phyloP scores from a whole-genome alignment of 495 filamentous ascomycete genomes.

The Wilcoxina mikolae region DNA sequence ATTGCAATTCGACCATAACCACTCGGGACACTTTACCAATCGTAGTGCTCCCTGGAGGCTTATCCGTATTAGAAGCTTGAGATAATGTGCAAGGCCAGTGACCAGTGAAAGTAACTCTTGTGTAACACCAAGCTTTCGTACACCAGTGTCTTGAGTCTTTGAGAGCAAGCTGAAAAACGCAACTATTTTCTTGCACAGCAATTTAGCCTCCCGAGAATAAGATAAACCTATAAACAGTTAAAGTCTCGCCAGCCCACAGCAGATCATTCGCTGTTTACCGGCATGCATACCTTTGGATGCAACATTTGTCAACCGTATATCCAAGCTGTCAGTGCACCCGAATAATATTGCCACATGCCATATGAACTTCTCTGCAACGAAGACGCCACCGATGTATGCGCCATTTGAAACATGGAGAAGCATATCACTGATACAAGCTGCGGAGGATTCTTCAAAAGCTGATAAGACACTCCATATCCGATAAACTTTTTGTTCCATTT shows the following conservation, averaged over 20 bases:
- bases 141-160: constrained; percentile 80
- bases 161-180: constrained; percentile 90
- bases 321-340: constrained; percentile 70
- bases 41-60: constrained; percentile 86
- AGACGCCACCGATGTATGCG: constrained; percentile 83
- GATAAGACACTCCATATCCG: constrained; percentile 96
- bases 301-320: constrained; percentile 49
- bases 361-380: constrained; percentile 95
- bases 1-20: neutral
- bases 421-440: constrained; percentile 98
- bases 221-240: constrained; percentile 49
- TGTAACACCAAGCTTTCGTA: constrained; percentile 81
- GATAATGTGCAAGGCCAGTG: constrained; percentile 91
- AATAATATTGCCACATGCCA: constrained; percentile 91
- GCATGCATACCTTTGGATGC: constrained; percentile 55
- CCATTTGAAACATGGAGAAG: constrained; percentile 97
- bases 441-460: constrained; percentile 92
- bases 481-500: constrained; percentile 95
- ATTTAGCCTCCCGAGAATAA: constrained; percentile 86
- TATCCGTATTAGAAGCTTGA: constrained; percentile 94
- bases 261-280: neutral
- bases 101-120: constrained; percentile 91
- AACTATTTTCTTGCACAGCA: constrained; percentile 98
- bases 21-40: constrained; percentile 33
- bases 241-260: constrained; percentile 9